These are phyloP conservation scores for Didymella arachidicola DNA, from an alignment of 2,329 filamentous ascomycete species.

Conservation along the genomic window DNA sequence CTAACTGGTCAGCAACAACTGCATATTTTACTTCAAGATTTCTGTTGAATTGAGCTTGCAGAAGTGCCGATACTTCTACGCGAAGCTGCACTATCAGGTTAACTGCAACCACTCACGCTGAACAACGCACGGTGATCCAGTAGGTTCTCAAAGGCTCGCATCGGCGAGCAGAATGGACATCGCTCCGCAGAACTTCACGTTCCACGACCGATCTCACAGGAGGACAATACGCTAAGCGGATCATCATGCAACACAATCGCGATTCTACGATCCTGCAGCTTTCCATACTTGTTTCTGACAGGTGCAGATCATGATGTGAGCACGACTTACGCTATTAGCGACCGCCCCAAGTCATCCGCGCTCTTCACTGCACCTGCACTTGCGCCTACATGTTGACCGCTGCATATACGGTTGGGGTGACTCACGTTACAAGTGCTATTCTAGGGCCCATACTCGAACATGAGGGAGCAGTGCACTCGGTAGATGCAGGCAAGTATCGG, in stretches of 20 bases:
- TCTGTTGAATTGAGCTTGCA: not conserved
- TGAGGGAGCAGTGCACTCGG: not conserved
- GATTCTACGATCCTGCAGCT: conserved; percentile 5
- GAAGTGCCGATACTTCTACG: not conserved
- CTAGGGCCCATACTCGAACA: not conserved
- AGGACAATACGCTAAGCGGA: not conserved
- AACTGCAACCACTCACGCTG: not conserved
- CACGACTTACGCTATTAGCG: not conserved
- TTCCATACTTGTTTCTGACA: conserved; percentile 11
- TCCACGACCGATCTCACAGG: conserved; percentile 8
- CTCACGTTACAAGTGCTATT: not conserved
- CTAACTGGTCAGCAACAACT: not conserved
- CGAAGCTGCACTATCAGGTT: not conserved
- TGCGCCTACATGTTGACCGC: not conserved
- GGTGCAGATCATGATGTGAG: not conserved
- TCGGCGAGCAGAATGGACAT: not conserved
- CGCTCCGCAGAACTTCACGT: not conserved
- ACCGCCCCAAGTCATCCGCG: not conserved
- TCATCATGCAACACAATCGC: conserved; percentile 1
- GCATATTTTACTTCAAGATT: not conserved
- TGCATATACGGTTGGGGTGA: not conserved
- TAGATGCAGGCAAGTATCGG: not conserved
- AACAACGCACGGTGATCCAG: no score
- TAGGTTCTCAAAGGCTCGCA: not conserved
- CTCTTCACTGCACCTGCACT: not conserved